Conservation (phyloP, 2,329 filamentous ascomycete genomes). For the Exophiala alcalophila region DNA sequence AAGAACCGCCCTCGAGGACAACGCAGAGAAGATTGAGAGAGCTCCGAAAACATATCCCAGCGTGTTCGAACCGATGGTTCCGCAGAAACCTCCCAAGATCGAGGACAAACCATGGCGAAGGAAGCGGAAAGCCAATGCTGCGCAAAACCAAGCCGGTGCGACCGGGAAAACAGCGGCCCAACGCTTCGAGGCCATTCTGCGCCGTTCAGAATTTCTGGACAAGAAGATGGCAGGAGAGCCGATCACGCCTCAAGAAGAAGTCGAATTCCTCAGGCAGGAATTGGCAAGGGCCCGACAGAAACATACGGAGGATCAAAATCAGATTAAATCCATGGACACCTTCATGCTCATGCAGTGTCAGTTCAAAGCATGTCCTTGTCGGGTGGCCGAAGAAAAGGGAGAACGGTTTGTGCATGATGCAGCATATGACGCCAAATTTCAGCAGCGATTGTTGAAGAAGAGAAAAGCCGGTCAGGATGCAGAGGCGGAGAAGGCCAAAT, state of each 20-base stretch:
- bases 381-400: conserved; percentile 44
- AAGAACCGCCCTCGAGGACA: conserved; percentile 1
- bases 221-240: conserved; percentile 32
- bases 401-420: conserved; percentile 41
- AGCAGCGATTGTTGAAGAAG: conserved; percentile 22
- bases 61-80: not conserved
- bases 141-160: not conserved
- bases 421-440: conserved; percentile 32
- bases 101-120: not conserved
- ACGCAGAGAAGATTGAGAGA: conserved; percentile 4
- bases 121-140: conserved; percentile 1
- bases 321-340: conserved; percentile 52
- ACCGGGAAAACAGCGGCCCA: not conserved
- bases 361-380: conserved; percentile 48
- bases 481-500: not conserved
- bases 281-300: conserved; percentile 51
- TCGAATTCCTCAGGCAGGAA: conserved; percentile 48
- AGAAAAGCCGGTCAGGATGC: conserved; percentile 18
- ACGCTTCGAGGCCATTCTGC: conserved; percentile 14
- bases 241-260: conserved; percentile 37
- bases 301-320: conserved; percentile 50
- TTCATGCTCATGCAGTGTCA: conserved; percentile 51
- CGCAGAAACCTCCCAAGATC: not conserved
- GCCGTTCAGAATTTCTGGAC: conserved; percentile 12
- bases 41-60: not conserved